Evolutionary conservation across 495 filamentous ascomycete genomes (phyloP).

Genomic region (Astrothelium subdiscretum): DNA sequence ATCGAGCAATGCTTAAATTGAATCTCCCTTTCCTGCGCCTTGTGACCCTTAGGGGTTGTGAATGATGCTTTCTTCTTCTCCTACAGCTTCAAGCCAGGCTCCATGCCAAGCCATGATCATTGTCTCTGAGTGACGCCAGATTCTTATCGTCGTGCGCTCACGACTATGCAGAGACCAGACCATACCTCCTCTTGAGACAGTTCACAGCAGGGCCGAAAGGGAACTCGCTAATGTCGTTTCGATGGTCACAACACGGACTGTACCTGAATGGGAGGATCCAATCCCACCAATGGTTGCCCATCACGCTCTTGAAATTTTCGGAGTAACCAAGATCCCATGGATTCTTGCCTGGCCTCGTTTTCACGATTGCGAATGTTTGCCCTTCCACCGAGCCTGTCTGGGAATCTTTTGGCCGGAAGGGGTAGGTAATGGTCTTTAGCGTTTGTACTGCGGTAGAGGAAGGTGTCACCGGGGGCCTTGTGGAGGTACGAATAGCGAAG

Average conservation of each 20-base stretch:
- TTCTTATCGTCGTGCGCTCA: neutral
- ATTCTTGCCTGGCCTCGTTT: slow-evolving; percentile 18
- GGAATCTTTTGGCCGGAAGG: neutral
- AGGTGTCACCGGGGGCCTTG: neutral
- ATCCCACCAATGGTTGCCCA: slow-evolving; percentile 12
- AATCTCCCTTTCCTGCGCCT: too few relatives aligned
- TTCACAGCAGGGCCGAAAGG: neutral
- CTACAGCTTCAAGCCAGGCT: too few relatives aligned
- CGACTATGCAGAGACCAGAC: neutral
- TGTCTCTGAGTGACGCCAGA: neutral
- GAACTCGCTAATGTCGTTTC: neutral
- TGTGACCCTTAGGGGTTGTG: too few relatives aligned
- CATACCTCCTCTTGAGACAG: neutral
- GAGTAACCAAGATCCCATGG: slow-evolving; percentile 18
- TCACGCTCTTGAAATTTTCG: slow-evolving; percentile 12
- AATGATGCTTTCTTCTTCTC: neutral
- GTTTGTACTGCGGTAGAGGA: neutral
- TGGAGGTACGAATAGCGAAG: slow-evolving; percentile 62
- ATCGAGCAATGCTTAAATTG: too few relatives aligned
- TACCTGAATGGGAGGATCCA: slow-evolving; percentile 18
- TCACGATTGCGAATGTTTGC: slow-evolving; percentile 21
- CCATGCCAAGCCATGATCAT: too few relatives aligned
- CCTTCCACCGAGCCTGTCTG: slow-evolving; percentile 3
- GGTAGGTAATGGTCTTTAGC: neutral
- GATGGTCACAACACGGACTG: slow-evolving; percentile 18